Evolutionary conservation across 352 stramenopile species (phyloP).

Genomic region (Globisporangium abappressorium): DNA sequence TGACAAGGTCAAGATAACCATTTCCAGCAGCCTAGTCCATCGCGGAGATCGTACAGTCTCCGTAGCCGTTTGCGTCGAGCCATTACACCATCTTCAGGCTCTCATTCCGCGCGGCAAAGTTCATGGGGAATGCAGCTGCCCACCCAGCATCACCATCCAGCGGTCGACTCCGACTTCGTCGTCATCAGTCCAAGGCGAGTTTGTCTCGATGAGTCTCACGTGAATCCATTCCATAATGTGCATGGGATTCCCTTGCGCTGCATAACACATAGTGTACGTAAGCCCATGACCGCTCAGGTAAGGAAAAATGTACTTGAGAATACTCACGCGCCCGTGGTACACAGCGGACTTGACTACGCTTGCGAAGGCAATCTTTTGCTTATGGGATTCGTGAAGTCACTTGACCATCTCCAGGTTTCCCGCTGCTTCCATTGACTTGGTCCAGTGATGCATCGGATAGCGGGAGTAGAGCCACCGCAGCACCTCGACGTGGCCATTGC

Average conservation of each 20-base stretch:
- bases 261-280: neutral
- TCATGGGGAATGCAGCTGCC: neutral
- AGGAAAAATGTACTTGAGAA: neutral
- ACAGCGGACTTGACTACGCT: neutral
- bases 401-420: neutral
- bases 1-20: neutral
- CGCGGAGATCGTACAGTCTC: neutral
- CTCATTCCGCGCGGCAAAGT: neutral
- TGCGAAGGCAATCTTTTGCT: neutral
- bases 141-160: neutral
- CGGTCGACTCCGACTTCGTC: neutral
- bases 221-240: neutral
- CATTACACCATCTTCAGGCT: slow-evolving; percentile 1
- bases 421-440: neutral
- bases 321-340: neutral
- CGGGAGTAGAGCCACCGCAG: neutral
- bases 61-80: neutral
- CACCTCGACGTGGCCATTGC: neutral
- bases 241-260: neutral
- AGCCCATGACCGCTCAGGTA: neutral
- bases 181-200: neutral
- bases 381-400: neutral
- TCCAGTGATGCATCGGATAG: neutral
- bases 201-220: neutral
- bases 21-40: neutral